Conservation (phyloP, 768 basidiomycete species). For the Calocera viscosa region DNA sequence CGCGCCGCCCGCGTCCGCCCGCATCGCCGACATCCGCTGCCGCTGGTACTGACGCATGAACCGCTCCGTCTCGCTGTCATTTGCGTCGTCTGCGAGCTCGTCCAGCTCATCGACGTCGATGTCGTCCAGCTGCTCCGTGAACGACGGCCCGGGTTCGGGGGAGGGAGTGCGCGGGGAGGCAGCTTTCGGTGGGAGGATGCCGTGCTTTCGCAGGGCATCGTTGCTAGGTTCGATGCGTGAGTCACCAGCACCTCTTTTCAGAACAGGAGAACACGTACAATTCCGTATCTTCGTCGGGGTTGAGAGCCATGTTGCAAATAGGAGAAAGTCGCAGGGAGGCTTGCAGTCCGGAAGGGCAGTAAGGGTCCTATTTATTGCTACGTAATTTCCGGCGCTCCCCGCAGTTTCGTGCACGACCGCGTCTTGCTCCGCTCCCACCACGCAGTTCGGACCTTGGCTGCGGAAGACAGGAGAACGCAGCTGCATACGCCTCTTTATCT, state of each 20-base stretch:
- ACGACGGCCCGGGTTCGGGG: constrained; percentile 60
- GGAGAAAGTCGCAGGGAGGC: neutral
- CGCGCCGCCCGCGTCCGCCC: constrained; percentile 42
- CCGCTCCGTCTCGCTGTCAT: constrained; percentile 64
- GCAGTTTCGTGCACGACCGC: neutral
- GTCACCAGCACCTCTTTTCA: constrained; percentile 1
- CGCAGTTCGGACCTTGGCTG: neutral
- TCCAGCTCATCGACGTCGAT: constrained; percentile 48
- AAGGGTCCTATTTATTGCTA: neutral
- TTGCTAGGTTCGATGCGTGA: constrained; percentile 44
- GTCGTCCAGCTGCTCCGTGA: constrained; percentile 54
- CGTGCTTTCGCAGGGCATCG: constrained; percentile 84
- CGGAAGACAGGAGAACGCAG: too few species aligned
- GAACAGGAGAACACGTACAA: constrained; percentile 46
- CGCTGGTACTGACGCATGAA: constrained; percentile 53
- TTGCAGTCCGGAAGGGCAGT: neutral
- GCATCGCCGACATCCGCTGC: constrained; percentile 53
- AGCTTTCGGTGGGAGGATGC: constrained; percentile 70
- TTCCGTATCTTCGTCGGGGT: constrained; percentile 89
- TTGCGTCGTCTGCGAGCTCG: constrained; percentile 57
- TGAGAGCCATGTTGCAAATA: constrained; percentile 26
- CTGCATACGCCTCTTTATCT: too few species aligned
- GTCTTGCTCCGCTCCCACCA: neutral
- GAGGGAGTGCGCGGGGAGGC: constrained; percentile 63
- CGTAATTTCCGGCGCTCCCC: neutral